Evolutionary conservation across 176 grass and related monocot genomes (phyloP), one percentile per base, ranked within the genome.

Genomic region (Cymbopogon citratus): DNA sequence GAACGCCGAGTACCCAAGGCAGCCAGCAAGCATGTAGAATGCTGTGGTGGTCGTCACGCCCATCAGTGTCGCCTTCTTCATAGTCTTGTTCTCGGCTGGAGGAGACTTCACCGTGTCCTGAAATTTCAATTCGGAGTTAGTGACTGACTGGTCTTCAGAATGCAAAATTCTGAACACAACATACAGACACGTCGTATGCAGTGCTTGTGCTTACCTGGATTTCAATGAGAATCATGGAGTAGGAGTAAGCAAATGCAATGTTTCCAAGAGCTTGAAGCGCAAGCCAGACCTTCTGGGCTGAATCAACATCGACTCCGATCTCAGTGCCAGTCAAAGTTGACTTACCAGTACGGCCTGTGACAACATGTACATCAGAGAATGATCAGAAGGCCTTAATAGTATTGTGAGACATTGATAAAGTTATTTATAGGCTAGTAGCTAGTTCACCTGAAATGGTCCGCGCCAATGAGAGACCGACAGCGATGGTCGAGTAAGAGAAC

Each of bases 181-280:
- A n/a, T 23, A 25, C 15, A 7, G n/a, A 27, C 52, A 10, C 51
- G 0, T 46, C 23, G 57, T 8, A 27, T 38, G 5, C 1, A 34
- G 2, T 63, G 13, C 31, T 25, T 56, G 1, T 64, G 9, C 63
- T 67, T 87, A 91, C 95, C 83, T 99, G 92, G 69, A 99, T 99
- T 81, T 99, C 96, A 15, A 95, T 94, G 5, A 99, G 87, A 77
- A 99, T 90, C 91, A 99, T 84, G 31, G 96, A 95, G 82, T 87
- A 99, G 0, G 92, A 95, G 57, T 99, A 99, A 5, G 96, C 92
- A 49, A 99, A 99, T 0, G 96, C 96, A 15, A 99, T 90, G 79
- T 99, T 77, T 33, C 96, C 96, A 21, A 95, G 89, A 52, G 96
- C 92, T 70, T 95, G 96, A 43, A 93, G 83, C 5, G 83, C 79